phyloP scores from a whole-genome alignment of 2,329 filamentous ascomycete genomes.

The Fusarium sp. region DNA sequence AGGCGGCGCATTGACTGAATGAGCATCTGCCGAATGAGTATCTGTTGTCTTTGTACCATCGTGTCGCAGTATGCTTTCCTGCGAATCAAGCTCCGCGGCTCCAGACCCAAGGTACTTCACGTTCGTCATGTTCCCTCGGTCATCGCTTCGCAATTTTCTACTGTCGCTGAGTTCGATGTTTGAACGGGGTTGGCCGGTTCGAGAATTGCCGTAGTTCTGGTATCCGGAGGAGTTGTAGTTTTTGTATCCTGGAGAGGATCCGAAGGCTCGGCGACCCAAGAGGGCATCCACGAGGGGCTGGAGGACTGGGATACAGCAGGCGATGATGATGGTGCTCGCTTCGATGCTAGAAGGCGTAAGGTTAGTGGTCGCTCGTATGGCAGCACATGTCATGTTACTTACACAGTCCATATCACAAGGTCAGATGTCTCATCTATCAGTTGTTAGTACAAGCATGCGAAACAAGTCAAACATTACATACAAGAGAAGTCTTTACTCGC shows the following conservation, averaged over 20 bases:
- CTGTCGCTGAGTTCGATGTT: conserved; percentile 23
- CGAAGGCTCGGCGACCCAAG: conserved; percentile 36
- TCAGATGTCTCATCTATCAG: conserved; percentile 50
- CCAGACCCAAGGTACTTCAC: conserved; percentile 14
- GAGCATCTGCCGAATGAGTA: not conserved
- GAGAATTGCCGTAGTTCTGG: conserved; percentile 17
- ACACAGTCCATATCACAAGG: conserved; percentile 61
- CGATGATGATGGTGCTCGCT: conserved; percentile 51
- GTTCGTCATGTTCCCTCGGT: not conserved
- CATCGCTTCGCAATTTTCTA: not conserved
- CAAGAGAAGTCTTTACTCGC: conserved; percentile 43
- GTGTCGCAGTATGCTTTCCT: conserved; percentile 23
- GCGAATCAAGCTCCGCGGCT: conserved; percentile 20
- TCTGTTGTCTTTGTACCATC: not conserved
- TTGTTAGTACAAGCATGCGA: not conserved
- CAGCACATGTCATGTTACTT: conserved; percentile 9
- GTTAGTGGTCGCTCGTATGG: not conserved
- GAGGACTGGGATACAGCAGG: conserved; percentile 51
- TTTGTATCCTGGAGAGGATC: conserved; percentile 25
- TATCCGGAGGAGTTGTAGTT: conserved; percentile 26
- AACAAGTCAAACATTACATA: not conserved
- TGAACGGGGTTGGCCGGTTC: conserved; percentile 6
- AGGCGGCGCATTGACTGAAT: not conserved
- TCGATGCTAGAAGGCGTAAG: conserved; percentile 44
- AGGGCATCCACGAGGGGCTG: conserved; percentile 48